Base-by-base conservation (phyloP, 2,329 filamentous ascomycete species). In the Trichoderma hamatum region DNA sequence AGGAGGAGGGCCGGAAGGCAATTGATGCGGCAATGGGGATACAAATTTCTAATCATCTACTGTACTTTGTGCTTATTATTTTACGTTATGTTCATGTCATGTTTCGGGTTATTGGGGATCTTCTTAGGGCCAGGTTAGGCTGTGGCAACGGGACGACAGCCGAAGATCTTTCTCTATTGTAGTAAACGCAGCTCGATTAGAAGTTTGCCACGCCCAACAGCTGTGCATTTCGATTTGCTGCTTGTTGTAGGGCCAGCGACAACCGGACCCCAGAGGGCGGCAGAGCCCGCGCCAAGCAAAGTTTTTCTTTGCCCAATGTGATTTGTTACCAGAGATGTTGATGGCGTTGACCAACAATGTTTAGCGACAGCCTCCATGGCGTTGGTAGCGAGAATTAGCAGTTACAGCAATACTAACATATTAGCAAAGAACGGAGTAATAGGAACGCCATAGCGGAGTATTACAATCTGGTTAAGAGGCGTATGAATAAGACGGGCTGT, bases 201-300 rank as follows among this genome's bases (percentile, higher is more conserved):
- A 21, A n/a, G 3, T 67, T 67, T 26, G 52, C 63, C 63, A 58
- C 54, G 28, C 39, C 34, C 39, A 34, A 19, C 60, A 32, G 59
- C 28, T 21, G 16, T 52, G 19, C 16, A n/a, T 5, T 10, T 34
- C 32, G 11, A 34, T 32, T 61, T 24, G 19, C 19, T 21, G 14
- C 26, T 30, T 54, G 16, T 56, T 32, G 3, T 58, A 5, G 11
- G 3, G 6, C 21, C 21, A 56, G 63, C 63, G 63, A 66, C 28
- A 66, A 36, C 63, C 63, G 63, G 36, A 16, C 36, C 63, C 51
- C 13, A 32, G 21, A 52, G 46, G 34, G 63, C 63, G 63, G 63
- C 52, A 49, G 63, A 56, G 63, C 46, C 58, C 16, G 58, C 62
- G 62, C 51, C 62, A 13, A n/a, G 39, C 28, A 55, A 66, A 28